Conservation (phyloP, 1,284 basidiomycete genomes). For the Pterula multifida region DNA sequence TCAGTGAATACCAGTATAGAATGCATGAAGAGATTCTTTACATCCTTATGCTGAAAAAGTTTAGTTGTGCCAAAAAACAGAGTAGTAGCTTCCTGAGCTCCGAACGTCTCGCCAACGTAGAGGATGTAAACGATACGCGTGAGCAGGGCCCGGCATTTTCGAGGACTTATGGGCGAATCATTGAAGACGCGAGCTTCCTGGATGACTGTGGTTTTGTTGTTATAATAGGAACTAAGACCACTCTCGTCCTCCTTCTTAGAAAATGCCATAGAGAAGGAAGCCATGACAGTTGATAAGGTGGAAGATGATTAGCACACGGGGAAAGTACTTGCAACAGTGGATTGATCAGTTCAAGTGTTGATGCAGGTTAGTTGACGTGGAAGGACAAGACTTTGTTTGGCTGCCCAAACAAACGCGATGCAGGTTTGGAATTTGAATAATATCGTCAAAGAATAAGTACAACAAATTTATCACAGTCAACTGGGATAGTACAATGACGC, state of each 20-base stretch:
- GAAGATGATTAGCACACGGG: background rate
- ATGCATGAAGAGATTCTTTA: constrained; percentile 32
- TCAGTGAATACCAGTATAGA: no score
- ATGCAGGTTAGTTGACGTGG: background rate
- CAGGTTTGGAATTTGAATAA: no score
- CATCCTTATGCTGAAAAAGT: constrained; percentile 98
- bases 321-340: background rate
- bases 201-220: constrained; percentile 92
- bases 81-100: constrained; percentile 92
- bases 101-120: constrained; percentile 93
- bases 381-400: background rate
- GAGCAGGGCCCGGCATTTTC: constrained; percentile 93
- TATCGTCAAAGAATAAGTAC: no score
- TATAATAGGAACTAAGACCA: constrained; percentile 77
- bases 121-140: constrained; percentile 95
- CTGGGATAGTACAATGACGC: background rate
- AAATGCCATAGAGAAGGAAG: constrained; percentile 54
- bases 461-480: background rate
- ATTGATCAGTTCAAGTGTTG: background rate
- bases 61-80: constrained; percentile 99
- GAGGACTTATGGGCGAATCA: constrained; percentile 93
- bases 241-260: constrained; percentile 92
- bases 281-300: constrained; percentile 6
- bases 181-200: constrained; percentile 99
- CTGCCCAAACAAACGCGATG: background rate